Evolutionary conservation across 306 rosid species (phyloP), one percentile per base, ranked within the genome.

Genomic region (Vachellia collinsii): DNA sequence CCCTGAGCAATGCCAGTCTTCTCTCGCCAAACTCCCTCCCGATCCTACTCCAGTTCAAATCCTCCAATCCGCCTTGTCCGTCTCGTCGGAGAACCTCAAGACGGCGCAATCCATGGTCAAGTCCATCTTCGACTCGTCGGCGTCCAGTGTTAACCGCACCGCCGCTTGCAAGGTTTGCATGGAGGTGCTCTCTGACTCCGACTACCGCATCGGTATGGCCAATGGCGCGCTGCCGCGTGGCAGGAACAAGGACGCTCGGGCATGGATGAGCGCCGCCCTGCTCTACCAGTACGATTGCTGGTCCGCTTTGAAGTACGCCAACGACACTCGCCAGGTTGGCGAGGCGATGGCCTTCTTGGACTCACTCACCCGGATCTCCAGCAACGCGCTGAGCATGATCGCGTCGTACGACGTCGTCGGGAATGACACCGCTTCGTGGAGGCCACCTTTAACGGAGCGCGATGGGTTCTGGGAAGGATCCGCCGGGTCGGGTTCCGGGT

Each of bases 361-460:
- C 64, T 76, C 90, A 14, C 83, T 93, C 37, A 75, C 38, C 9
- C 16, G 11, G 3, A 50, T 87, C 4, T 77, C 98, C 63, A 93
- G 98, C 67, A 95, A 95, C 79, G 98, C 97, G 6, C 93, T 95
- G 13, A 84, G 90, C 88, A 90, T 95, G 94, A 22, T 92, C 17
- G 25, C 51, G 13, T 85, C 97, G 14, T 93, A 89, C 79, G 94
- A 89, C 62, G 8, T 43, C 8, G 80, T 65, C 59, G 97, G 99
- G 1, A 83, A 88, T 42, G 81, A 88, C 36, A 89, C 86, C 8
- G 82, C 68, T 0, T 79, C 80, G 6, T 95, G 99, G 99, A 81
- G 43, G 13, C 97, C 92, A 0, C 98, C 99, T 0, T 58, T n/a
- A 1, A 95, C 99, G 0, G 99, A 95, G 83, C 90, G 99, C 0